phyloP scores from a whole-genome alignment of 495 filamentous ascomycete genomes.

The Baudoinia panamericana region DNA sequence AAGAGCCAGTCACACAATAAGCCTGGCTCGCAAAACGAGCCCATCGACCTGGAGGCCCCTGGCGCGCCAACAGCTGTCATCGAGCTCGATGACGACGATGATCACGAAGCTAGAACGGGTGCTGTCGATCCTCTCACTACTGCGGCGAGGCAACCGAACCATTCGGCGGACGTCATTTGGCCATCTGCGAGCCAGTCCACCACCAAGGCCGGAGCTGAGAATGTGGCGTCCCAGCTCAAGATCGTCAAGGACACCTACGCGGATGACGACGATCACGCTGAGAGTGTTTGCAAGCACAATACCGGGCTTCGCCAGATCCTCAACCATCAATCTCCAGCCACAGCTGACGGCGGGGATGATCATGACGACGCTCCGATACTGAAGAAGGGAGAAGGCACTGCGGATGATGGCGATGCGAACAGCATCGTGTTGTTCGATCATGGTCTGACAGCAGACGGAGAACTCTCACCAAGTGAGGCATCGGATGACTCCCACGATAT shows the following conservation, averaged over 20 bases:
- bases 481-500: not conserved
- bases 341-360: too few relatives aligned
- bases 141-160: not conserved
- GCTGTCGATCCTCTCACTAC: not conserved
- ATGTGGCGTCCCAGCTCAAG: too few relatives aligned
- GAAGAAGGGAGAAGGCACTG: too few relatives aligned
- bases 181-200: too few relatives aligned
- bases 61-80: not conserved
- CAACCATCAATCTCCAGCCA: too few relatives aligned
- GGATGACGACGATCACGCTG: not conserved
- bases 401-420: too few relatives aligned
- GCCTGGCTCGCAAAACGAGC: slow-evolving; percentile 12
- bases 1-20: too few relatives aligned
- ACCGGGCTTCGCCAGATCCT: not conserved
- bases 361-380: too few relatives aligned
- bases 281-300: not conserved
- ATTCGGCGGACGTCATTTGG: not conserved
- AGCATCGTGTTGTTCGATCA: too few relatives aligned
- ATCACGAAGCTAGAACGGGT: not conserved
- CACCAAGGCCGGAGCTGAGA: too few relatives aligned
- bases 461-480: slow-evolving; percentile 8
- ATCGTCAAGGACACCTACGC: slow-evolving; percentile 8
- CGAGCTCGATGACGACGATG: slow-evolving; percentile 3
- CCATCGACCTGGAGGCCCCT: slow-evolving; percentile 11
- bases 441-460: not conserved